phyloP scores from a whole-genome alignment of 495 filamentous ascomycete species.

The Tuber magnatum region DNA sequence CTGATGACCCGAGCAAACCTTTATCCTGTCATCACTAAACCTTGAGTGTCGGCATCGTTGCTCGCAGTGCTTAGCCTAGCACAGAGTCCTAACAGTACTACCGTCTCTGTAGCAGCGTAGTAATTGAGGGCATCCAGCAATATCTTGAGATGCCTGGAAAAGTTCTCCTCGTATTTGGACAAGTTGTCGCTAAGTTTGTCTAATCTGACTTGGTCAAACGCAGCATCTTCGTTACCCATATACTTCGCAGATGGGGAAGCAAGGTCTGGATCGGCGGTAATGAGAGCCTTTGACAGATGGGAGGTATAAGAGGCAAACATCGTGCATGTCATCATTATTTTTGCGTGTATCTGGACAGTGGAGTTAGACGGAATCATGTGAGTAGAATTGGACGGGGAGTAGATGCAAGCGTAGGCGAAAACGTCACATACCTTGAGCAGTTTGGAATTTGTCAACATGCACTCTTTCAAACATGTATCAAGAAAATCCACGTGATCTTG shows the following conservation, averaged over 20 bases:
- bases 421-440: conserved; percentile 64
- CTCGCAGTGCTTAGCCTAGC: conserved; percentile 67
- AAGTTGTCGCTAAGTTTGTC: conserved; percentile 77
- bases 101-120: conserved; percentile 94
- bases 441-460: conserved; percentile 96
- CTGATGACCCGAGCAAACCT: background rate
- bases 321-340: conserved; percentile 84
- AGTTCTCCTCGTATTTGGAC: conserved; percentile 82
- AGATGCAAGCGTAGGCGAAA: background rate
- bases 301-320: conserved; percentile 83
- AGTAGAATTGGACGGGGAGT: conserved; percentile 10
- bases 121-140: conserved; percentile 90
- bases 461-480: conserved; percentile 95
- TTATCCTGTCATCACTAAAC: conserved; percentile 40
- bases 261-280: conserved; percentile 68
- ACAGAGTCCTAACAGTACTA: conserved; percentile 80
- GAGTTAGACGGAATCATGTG: conserved; percentile 31
- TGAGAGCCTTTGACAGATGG: conserved; percentile 68
- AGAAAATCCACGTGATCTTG: conserved; percentile 98
- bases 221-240: conserved; percentile 40
- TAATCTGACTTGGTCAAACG: conserved; percentile 58
- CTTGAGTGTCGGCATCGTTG: conserved; percentile 56
- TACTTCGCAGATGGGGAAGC: conserved; percentile 42
- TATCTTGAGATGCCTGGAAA: conserved; percentile 82
- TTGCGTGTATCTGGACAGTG: conserved; percentile 73